Percentiles rank a stretch among this genome's conserved stretches.
These are phyloP conservation scores for Zostera marina DNA, from an alignment of 116 monocot species.

Conservation along the genomic window DNA sequence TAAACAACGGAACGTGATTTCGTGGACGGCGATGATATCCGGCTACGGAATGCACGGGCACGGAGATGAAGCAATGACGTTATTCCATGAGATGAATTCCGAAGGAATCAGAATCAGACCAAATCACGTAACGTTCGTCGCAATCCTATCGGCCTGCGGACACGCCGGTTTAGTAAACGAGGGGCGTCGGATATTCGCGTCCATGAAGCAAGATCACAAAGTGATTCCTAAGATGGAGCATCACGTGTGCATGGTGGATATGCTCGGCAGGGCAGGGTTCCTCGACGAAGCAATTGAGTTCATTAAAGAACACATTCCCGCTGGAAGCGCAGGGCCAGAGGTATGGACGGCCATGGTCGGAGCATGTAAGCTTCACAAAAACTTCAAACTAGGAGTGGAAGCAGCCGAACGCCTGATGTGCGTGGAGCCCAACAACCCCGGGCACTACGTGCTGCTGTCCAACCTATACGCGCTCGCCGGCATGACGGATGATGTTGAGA, in stretches of 20 bases:
- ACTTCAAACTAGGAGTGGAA: constrained; percentile 29
- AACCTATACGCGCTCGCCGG: constrained; percentile 39
- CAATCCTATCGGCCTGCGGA: constrained; percentile 46
- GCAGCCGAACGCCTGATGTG: constrained; percentile 31
- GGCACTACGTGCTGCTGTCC: constrained; percentile 47
- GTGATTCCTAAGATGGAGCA: constrained; percentile 41
- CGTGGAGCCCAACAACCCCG: constrained; percentile 41
- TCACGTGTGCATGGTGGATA: constrained; percentile 60
- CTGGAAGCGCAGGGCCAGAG: constrained; percentile 23
- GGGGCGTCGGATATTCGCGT: constrained; percentile 21
- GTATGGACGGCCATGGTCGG: constrained; percentile 61
- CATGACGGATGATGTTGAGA: constrained; percentile 39
- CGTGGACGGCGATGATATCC: constrained; percentile 60
- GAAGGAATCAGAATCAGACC: constrained; percentile 14
- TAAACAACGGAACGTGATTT: constrained; percentile 26
- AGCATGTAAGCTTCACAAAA: constrained; percentile 55
- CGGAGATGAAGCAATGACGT: constrained; percentile 22
- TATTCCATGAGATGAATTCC: constrained; percentile 38
- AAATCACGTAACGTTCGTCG: constrained; percentile 48
- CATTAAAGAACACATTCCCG: constrained; percentile 17
- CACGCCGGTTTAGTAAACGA: constrained; percentile 39
- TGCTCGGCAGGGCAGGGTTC: constrained; percentile 45
- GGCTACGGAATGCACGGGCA: constrained; percentile 63
- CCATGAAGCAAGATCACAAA: constrained; percentile 34
- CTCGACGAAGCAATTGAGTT: constrained; percentile 34